These are phyloP conservation scores for Papiliotrema flavescens DNA, from an alignment of 1,284 basidiomycete genomes.

Conservation along the genomic window DNA sequence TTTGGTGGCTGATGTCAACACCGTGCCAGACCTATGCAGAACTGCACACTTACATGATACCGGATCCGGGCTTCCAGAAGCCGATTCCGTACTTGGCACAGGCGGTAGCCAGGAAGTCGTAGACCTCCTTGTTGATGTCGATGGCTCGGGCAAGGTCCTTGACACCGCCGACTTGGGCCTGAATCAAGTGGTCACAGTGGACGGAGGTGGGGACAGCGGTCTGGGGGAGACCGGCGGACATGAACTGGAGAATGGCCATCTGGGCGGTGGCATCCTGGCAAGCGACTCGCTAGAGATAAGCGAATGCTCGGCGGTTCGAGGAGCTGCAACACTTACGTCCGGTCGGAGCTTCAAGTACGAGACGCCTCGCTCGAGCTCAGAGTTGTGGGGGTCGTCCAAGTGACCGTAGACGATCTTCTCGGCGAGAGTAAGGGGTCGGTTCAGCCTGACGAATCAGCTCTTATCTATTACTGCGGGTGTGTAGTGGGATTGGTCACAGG, in stretches of 20 bases:
- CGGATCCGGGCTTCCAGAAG: conserved; percentile 99
- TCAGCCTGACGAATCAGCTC: conserved; percentile 58
- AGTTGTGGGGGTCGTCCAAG: conserved; percentile 85
- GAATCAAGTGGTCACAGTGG: conserved; percentile 99
- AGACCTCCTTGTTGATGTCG: conserved; percentile 97
- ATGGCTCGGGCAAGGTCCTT: conserved; percentile 92
- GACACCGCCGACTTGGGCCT: conserved; percentile 89
- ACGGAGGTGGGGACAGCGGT: conserved; percentile 96
- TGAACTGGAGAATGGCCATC: conserved; percentile 99
- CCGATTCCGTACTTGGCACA: conserved; percentile 98
- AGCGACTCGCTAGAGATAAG: conserved; percentile 75
- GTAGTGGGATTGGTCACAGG: too few relatives aligned
- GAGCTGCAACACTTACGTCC: conserved; percentile 62
- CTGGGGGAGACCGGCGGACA: conserved; percentile 98
- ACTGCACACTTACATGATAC: conserved; percentile 63
- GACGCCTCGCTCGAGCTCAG: conserved; percentile 80
- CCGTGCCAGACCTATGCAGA: not conserved
- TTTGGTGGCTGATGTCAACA: conserved; percentile 62
- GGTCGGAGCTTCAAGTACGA: conserved; percentile 95
- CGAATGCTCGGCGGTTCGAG: conserved; percentile 3
- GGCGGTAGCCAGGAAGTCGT: conserved; percentile 97
- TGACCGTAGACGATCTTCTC: conserved; percentile 99
- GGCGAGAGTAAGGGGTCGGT: conserved; percentile 89
- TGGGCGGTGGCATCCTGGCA: conserved; percentile 99
- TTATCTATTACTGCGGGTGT: too few relatives aligned